Evolutionary conservation across 1,284 basidiomycete genomes (phyloP).

Genomic region (Rhodotorula mucilaginosa): DNA sequence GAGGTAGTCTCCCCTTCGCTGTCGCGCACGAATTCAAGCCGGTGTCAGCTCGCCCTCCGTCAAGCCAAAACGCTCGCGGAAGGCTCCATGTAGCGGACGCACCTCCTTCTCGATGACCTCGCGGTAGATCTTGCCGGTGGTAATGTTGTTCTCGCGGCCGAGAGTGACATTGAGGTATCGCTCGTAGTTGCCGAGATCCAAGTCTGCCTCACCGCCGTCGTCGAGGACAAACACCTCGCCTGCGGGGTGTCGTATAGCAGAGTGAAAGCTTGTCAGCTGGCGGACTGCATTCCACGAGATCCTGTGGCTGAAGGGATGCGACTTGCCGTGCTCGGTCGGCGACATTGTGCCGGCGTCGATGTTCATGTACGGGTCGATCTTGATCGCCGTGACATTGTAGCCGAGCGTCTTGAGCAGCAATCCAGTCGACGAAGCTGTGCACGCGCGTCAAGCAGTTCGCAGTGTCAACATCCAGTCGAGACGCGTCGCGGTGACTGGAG

Average conservation of each 20-base stretch:
- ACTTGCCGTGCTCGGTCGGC: slow-evolving; percentile 92
- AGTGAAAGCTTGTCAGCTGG: background rate
- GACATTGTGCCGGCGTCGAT: slow-evolving; percentile 99
- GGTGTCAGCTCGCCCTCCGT: background rate
- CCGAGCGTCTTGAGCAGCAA: slow-evolving; percentile 92
- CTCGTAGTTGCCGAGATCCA: slow-evolving; percentile 98
- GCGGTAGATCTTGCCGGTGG: slow-evolving; percentile 95
- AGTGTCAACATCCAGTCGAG: background rate
- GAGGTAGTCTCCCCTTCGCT: slow-evolving; percentile 93
- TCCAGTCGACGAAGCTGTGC: slow-evolving; percentile 85
- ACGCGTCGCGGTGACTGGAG: background rate
- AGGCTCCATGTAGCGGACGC: slow-evolving; percentile 42
- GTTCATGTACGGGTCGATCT: slow-evolving; percentile 99
- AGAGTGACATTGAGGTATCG: slow-evolving; percentile 94
- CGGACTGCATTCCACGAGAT: too few species aligned
- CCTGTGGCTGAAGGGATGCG: background rate
- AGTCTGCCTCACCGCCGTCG: slow-evolving; percentile 96
- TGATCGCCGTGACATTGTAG: slow-evolving; percentile 96
- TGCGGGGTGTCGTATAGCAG: slow-evolving; percentile 46
- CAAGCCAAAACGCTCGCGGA: too few species aligned
- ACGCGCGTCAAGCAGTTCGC: background rate
- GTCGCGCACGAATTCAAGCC: background rate
- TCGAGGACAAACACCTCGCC: slow-evolving; percentile 98
- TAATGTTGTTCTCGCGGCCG: slow-evolving; percentile 94
- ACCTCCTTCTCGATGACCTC: slow-evolving; percentile 98